These are phyloP conservation scores for Beauveria australis DNA, from an alignment of 2,329 filamentous ascomycete genomes.

Conservation along the genomic window DNA sequence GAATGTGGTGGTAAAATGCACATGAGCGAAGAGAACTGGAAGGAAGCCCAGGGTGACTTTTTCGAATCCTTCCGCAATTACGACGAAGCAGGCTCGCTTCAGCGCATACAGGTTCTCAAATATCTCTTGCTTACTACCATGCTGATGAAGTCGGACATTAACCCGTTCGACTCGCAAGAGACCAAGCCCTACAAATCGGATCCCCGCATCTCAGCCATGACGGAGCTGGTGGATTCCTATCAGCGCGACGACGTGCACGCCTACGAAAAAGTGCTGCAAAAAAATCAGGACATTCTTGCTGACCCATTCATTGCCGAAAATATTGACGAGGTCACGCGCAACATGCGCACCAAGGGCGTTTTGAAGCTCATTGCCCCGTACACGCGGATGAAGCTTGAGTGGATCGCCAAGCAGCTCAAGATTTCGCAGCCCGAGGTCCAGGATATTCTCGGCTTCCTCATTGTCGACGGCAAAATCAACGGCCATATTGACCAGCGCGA, in stretches of 20 bases:
- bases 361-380: constrained; percentile 91
- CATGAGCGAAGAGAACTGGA: constrained; percentile 99
- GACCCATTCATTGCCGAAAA: constrained; percentile 98
- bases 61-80: constrained; percentile 99
- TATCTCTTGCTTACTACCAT: constrained; percentile 95
- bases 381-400: constrained; percentile 78
- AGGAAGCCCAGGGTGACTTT: constrained; percentile 92
- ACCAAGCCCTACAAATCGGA: constrained; percentile 98
- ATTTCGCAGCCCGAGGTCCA: constrained; percentile 81
- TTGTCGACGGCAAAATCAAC: constrained; percentile 78
- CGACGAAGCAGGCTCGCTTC: constrained; percentile 92
- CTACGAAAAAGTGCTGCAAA: constrained; percentile 81
- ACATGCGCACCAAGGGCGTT: constrained; percentile 94
- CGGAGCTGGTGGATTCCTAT: constrained; percentile 90
- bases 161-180: constrained; percentile 97
- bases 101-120: constrained; percentile 94
- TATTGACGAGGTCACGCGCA: constrained; percentile 96
- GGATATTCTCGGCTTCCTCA: constrained; percentile 92
- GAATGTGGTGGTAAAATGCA: constrained; percentile 99
- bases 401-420: constrained; percentile 81
- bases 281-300: constrained; percentile 79
- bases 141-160: constrained; percentile 98
- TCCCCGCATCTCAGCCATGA: constrained; percentile 93
- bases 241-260: constrained; percentile 88
- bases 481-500: constrained; percentile 85